Percentiles rank a stretch among this genome's conserved stretches.
These are phyloP conservation scores for Seminavis robusta DNA, from an alignment of 108 stramenopile species.

Conservation along the genomic window DNA sequence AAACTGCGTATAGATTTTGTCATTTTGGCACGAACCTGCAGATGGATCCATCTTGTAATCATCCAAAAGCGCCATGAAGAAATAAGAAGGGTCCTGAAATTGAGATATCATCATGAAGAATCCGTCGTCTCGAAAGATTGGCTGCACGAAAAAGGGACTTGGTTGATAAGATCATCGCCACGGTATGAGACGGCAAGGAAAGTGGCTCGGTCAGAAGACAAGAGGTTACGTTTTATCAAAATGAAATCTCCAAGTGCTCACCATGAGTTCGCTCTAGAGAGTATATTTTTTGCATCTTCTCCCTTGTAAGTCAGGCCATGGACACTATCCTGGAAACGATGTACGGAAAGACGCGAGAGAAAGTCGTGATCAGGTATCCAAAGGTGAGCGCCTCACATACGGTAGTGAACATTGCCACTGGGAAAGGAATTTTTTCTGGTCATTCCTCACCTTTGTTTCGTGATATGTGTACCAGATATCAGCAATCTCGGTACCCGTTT, in stretches of 20 bases:
- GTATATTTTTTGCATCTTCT: constrained; percentile 37
- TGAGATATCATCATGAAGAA: constrained; percentile 81
- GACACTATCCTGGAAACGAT: constrained; percentile 27
- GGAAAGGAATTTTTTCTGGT: not conserved
- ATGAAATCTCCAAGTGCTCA: constrained; percentile 10
- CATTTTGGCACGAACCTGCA: no score
- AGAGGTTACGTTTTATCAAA: not conserved
- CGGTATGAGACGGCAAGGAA: not conserved
- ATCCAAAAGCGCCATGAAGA: constrained; percentile 76
- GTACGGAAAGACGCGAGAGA: no score
- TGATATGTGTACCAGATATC: constrained; percentile 82
- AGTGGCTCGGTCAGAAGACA: not conserved
- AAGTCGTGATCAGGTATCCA: no score
- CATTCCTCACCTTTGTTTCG: constrained; percentile 54
- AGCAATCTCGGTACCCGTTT: constrained; percentile 52
- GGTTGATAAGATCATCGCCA: not conserved
- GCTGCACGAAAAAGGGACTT: constrained; percentile 82
- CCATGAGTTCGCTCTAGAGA: constrained; percentile 43
- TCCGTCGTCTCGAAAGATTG: constrained; percentile 79
- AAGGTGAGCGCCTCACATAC: no score
- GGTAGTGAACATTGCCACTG: not conserved
- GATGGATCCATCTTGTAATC: constrained; percentile 89
- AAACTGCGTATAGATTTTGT: no score
- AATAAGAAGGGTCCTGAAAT: constrained; percentile 70
- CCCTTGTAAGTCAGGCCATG: constrained; percentile 41